A percentile compares a stretch with the other conserved stretches of the same genome.
Conservation (phyloP, 179 eudicot genomes). For the Actinidia chinensis region DNA sequence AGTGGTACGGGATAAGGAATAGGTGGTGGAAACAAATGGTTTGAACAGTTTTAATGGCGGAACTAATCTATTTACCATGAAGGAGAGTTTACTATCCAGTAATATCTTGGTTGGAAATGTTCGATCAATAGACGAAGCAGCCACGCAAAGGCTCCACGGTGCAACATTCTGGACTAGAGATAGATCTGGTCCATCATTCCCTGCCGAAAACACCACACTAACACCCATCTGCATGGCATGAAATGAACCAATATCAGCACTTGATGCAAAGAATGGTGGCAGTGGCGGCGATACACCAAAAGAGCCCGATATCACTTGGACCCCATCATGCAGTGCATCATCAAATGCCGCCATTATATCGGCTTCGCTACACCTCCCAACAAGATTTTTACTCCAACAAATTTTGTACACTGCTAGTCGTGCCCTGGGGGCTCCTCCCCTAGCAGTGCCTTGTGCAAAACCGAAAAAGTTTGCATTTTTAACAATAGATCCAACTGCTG, state of each 20-base stretch:
- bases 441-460: conserved; percentile 38
- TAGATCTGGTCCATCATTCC: conserved; percentile 44
- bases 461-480: conserved; percentile 33
- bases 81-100: conserved; percentile 22
- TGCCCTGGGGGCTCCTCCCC: conserved; percentile 59
- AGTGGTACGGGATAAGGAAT: too few relatives aligned
- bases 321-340: conserved; percentile 46
- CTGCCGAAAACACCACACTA: conserved; percentile 52
- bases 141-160: conserved; percentile 55
- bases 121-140: conserved; percentile 49
- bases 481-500: conserved; percentile 42
- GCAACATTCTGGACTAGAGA: conserved; percentile 44
- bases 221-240: conserved; percentile 48
- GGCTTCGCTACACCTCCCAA: conserved; percentile 32
- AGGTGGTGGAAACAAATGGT: too few relatives aligned
- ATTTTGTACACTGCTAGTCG: conserved; percentile 51
- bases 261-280: conserved; percentile 22
- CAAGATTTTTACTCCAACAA: conserved; percentile 34
- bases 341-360: conserved; percentile 46
- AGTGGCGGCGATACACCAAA: conserved; percentile 34
- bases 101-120: conserved; percentile 40
- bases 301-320: conserved; percentile 46
- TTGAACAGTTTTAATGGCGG: too few relatives aligned
- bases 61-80: conserved; percentile 31
- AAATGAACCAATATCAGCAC: conserved; percentile 48